Base-by-base conservation (phyloP, 108 stramenopile species). In the Cyclostephanos tholiformis region DNA sequence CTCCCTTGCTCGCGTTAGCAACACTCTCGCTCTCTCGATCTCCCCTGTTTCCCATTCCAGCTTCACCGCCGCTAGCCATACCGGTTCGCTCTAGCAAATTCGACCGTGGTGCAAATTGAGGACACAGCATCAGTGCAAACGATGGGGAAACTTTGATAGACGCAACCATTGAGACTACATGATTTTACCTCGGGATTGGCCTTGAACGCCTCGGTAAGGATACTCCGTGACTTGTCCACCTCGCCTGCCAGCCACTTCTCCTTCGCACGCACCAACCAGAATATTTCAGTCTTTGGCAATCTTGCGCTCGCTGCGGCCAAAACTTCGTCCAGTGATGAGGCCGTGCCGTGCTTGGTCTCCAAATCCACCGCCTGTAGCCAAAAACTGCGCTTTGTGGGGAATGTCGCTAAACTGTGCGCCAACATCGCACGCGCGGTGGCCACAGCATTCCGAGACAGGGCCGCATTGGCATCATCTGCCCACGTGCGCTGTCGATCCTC, bases 261-360 rank as follows among this genome's bases (percentile, higher is more conserved):
- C 82, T 98, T 98, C 43, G 99, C 99, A 22, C 93, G 92, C 53
- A 98, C 84, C 50, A 99, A 76, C 99, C 99, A 99, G 59, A 99
- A 96, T 38, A 96, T 85, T 83, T 99, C 98, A 27, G 92, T 93
- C 4, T 83, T 79, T 11, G 98, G 91, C 35, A 92, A 71, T 55
- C 87, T 77, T 61, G 93, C 88, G 35, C 88, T 85, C 1, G 97
- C 98, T n/a, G 90, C 86, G 30, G 88, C 83, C 57, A 99, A 66
- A 22, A 96, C 79, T 53, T 87, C 86, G 64, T 93, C 90, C 65
- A 96, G 79, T 1, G 84, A 74, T 20, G 83, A 83, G 20, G 83
- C 58, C 0, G 86, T 86, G n/a, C 95, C 97, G 58, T 94, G 76
- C 52, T 87, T 82, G 30, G 93, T 80, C 82, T 99, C 99, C 69